These are phyloP conservation scores for Lactifluus pinguis DNA, from an alignment of 768 basidiomycete genomes.

Conservation along the genomic window DNA sequence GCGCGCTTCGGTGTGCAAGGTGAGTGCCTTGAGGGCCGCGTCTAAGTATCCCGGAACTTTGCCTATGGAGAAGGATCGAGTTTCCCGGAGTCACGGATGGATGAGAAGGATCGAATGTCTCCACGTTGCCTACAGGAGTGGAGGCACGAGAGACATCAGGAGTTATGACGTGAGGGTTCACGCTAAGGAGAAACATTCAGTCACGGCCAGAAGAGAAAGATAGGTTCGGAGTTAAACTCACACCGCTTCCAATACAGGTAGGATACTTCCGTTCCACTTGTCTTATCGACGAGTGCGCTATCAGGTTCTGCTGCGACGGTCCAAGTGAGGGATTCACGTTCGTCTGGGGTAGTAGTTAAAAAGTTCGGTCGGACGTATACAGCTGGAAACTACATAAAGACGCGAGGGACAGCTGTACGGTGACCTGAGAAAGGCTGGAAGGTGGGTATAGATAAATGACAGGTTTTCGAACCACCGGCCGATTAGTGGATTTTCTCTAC, in stretches of 20 bases:
- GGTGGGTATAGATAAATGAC: constrained; percentile 4
- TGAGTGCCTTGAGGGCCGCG: constrained; percentile 22
- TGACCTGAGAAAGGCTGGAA: neutral
- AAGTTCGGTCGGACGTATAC: neutral
- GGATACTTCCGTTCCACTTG: neutral
- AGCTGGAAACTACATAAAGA: neutral
- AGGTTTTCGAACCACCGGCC: neutral
- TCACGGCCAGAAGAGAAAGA: neutral
- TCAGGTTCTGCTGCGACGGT: constrained; percentile 2
- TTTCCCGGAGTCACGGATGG: neutral
- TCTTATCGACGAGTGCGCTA: constrained; percentile 6
- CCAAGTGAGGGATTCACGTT: neutral
- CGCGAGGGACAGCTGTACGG: neutral
- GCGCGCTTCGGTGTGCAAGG: too few relatives aligned
- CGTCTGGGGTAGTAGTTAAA: neutral
- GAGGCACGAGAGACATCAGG: neutral
- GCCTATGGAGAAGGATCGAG: constrained; percentile 22
- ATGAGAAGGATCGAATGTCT: constrained; percentile 7
- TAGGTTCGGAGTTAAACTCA: neutral
- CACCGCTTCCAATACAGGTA: constrained; percentile 11
- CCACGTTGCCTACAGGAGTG: neutral
- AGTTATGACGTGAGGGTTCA: neutral
- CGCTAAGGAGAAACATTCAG: neutral
- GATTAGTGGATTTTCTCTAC: too few relatives aligned
- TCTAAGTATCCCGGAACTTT: constrained; percentile 32